These are phyloP conservation scores for Calonectria crousiana DNA, from an alignment of 2,329 filamentous ascomycete genomes.

Conservation along the genomic window DNA sequence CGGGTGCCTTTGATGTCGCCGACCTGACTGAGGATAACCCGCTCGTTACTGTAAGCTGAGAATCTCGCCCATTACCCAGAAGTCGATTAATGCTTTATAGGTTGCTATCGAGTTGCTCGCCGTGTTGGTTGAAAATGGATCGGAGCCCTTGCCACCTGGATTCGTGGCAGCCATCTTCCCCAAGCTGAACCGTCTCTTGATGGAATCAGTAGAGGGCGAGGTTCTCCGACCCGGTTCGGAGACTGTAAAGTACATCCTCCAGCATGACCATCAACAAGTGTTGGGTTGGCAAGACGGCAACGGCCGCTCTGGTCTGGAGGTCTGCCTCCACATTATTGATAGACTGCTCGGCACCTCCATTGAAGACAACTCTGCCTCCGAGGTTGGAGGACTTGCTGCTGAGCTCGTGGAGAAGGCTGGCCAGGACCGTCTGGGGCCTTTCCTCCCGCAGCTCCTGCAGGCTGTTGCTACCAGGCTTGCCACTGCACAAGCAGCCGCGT, in stretches of 20 bases:
- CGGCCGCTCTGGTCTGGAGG: conserved; percentile 86
- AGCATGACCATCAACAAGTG: conserved; percentile 90
- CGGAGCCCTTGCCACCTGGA: conserved; percentile 85
- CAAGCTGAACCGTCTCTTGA: conserved; percentile 84
- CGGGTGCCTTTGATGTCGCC: conserved; percentile 89
- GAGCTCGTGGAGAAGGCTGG: conserved; percentile 97
- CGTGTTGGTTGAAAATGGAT: conserved; percentile 84
- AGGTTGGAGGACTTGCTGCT: conserved; percentile 93
- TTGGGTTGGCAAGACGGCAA: conserved; percentile 86
- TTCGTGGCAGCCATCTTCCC: conserved; percentile 90
- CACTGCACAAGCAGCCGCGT: conserved; percentile 84
- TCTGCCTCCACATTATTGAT: conserved; percentile 92
- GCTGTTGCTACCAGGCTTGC: conserved; percentile 89
- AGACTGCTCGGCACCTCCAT: conserved; percentile 85
- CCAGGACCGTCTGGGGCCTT: conserved; percentile 89
- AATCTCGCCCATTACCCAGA: not conserved
- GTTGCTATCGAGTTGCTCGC: conserved; percentile 88
- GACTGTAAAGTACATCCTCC: conserved; percentile 88
- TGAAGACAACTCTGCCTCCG: conserved; percentile 95
- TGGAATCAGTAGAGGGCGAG: conserved; percentile 88
- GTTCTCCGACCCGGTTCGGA: conserved; percentile 88
- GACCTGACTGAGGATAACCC: conserved; percentile 87
- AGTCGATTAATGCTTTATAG: conserved; percentile 47
- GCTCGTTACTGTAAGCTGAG: conserved; percentile 74
- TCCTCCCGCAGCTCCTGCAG: conserved; percentile 86